phyloP scores from a whole-genome alignment of 352 stramenopile species.

The Hyaloperonospora arabidopsidis region DNA sequence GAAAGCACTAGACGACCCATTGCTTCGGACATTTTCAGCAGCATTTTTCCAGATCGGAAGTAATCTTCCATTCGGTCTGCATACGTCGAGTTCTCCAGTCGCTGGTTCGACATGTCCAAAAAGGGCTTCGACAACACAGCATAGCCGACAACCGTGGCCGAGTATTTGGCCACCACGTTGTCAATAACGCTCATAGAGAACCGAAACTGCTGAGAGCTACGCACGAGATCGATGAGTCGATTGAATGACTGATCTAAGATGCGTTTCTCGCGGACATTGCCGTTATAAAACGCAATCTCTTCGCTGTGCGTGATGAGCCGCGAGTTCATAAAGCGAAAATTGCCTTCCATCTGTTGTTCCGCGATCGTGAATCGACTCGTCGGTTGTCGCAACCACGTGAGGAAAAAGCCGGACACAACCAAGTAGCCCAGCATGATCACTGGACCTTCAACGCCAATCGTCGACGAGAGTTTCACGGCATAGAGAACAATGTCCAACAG shows the following conservation, averaged over 20 bases:
- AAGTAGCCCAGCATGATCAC: constrained; percentile 67
- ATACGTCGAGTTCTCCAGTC: constrained; percentile 53
- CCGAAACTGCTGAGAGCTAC: constrained; percentile 77
- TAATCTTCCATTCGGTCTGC: constrained; percentile 80
- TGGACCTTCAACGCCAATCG: constrained; percentile 68
- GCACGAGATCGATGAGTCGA: constrained; percentile 52
- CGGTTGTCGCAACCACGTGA: constrained; percentile 65
- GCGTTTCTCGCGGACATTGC: constrained; percentile 75
- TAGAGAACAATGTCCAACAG: constrained; percentile 81
- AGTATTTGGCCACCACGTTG: constrained; percentile 83
- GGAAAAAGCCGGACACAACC: constrained; percentile 52
- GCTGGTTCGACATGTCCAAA: constrained; percentile 46
- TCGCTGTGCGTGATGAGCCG: constrained; percentile 84
- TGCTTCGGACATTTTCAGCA: constrained; percentile 79
- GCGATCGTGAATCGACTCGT: constrained; percentile 75
- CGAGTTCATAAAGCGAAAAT: constrained; percentile 85
- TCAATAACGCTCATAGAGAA: constrained; percentile 79
- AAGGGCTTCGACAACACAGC: constrained; percentile 69
- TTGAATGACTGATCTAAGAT: constrained; percentile 71
- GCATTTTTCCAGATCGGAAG: constrained; percentile 79
- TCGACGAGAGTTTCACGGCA: constrained; percentile 48
- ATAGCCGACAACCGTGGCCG: constrained; percentile 80
- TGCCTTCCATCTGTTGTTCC: constrained; percentile 77
- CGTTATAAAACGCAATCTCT: constrained; percentile 89
- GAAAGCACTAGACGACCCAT: constrained; percentile 83